Conservation (phyloP, 345 rosid genomes). For the Orychophragmus violaceus region DNA sequence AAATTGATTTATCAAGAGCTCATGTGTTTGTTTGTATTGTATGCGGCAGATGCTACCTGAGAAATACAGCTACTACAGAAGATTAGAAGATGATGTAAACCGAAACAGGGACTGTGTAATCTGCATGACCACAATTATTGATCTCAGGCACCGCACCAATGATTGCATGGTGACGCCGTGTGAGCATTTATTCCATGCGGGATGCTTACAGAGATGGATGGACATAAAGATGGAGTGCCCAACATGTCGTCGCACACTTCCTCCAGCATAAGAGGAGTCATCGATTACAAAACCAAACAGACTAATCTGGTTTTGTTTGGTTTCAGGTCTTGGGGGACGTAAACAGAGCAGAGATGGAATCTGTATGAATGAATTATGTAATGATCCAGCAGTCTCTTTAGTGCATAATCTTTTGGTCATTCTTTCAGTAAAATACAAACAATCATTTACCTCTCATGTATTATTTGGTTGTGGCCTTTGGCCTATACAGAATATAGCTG, state of each 20-base stretch:
- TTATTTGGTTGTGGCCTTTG: too few relatives aligned
- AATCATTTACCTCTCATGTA: background rate
- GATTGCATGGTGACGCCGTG: conserved; percentile 99
- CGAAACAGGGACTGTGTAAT: conserved; percentile 77
- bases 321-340: conserved; percentile 10
- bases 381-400: conserved; percentile 4
- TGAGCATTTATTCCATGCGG: conserved; percentile 90
- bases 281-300: too few relatives aligned
- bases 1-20: conserved; percentile 63
- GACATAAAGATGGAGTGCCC: conserved; percentile 99
- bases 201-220: conserved; percentile 98
- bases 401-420: background rate
- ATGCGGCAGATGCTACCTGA: conserved; percentile 78
- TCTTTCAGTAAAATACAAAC: background rate
- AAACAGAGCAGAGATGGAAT: conserved; percentile 3
- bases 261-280: conserved; percentile 50
- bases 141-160: conserved; percentile 49
- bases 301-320: conserved; percentile 7
- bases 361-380: conserved; percentile 8
- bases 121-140: conserved; percentile 89
- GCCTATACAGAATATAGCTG: too few relatives aligned
- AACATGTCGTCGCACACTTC: conserved; percentile 89
- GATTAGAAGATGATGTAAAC: conserved; percentile 47
- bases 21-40: conserved; percentile 24
- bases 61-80: conserved; percentile 84